phyloP scores from a whole-genome alignment of 2,329 filamentous ascomycete species.

The Arthroderma sp. region DNA sequence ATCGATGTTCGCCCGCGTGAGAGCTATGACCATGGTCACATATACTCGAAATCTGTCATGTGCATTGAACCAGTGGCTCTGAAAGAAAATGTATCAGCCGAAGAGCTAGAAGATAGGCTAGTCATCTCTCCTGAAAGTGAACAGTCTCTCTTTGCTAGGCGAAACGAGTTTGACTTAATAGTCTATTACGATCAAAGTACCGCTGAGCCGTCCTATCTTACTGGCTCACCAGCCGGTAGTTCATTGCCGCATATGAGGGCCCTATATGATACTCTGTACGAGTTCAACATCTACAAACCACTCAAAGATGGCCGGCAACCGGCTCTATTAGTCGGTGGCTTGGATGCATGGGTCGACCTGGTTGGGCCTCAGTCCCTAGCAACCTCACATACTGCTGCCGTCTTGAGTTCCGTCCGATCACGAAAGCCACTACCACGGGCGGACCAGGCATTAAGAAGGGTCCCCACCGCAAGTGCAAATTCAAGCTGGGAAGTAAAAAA shows the following conservation, averaged over 20 bases:
- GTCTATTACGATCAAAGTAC: conserved; percentile 76
- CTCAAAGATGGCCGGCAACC: conserved; percentile 53
- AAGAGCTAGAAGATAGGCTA: conserved; percentile 43
- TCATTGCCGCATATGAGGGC: conserved; percentile 50
- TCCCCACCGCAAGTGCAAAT: conserved; percentile 38
- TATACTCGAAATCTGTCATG: conserved; percentile 69
- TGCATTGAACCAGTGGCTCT: conserved; percentile 78
- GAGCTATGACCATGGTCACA: conserved; percentile 77
- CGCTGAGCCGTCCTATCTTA: conserved; percentile 44
- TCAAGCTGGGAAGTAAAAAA: conserved; percentile 43
- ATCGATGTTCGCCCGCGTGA: conserved; percentile 75
- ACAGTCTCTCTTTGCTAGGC: conserved; percentile 56
- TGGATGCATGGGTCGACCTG: conserved; percentile 78
- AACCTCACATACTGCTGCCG: conserved; percentile 41
- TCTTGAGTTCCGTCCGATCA: conserved; percentile 32
- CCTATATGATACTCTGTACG: conserved; percentile 64
- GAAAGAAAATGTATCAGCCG: conserved; percentile 52
- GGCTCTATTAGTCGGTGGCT: conserved; percentile 65
- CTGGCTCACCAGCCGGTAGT: conserved; percentile 32
- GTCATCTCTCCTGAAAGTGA: conserved; percentile 45
- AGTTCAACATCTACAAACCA: conserved; percentile 70
- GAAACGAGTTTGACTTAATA: conserved; percentile 68
- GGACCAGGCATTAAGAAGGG: conserved; percentile 38
- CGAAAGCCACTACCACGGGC: conserved; percentile 25
- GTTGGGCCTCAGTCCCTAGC: conserved; percentile 56